phyloP scores from a whole-genome alignment of 2,329 filamentous ascomycete species.

The Fusarium albosuccineum region DNA sequence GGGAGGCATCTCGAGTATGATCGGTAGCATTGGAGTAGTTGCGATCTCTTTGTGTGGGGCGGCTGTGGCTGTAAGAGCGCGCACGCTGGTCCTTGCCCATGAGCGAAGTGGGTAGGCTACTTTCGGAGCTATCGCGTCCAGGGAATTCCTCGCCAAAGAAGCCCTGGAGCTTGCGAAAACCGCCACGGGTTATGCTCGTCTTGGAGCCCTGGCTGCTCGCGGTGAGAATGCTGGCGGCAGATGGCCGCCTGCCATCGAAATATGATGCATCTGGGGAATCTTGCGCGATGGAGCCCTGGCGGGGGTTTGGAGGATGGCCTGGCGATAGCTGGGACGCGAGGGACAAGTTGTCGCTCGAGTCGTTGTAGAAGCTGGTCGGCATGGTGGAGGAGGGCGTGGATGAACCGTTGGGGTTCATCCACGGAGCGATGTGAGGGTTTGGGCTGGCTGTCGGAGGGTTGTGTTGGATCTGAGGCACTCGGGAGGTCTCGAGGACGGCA shows the following conservation, averaged over 20 bases:
- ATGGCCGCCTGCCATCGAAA: slow-evolving; percentile 85
- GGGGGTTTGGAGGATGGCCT: slow-evolving; percentile 64
- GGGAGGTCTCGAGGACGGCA: slow-evolving; percentile 73
- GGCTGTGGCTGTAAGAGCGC: slow-evolving; percentile 72
- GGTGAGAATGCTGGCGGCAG: slow-evolving; percentile 83
- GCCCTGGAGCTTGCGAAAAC: slow-evolving; percentile 86
- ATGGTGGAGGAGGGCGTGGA: slow-evolving; percentile 55
- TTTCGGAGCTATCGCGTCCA: slow-evolving; percentile 79
- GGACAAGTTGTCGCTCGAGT: slow-evolving; percentile 78
- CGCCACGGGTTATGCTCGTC: slow-evolving; percentile 76
- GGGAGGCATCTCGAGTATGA: slow-evolving; percentile 79
- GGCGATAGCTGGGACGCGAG: slow-evolving; percentile 76
- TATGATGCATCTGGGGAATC: slow-evolving; percentile 73
- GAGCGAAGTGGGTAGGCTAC: slow-evolving; percentile 67
- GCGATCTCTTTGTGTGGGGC: slow-evolving; percentile 74
- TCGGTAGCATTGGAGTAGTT: slow-evolving; percentile 85
- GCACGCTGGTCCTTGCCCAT: slow-evolving; percentile 71
- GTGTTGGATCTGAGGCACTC: slow-evolving; percentile 70
- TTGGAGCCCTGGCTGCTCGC: slow-evolving; percentile 88
- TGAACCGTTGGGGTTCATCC: slow-evolving; percentile 63
- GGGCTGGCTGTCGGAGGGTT: slow-evolving; percentile 64
- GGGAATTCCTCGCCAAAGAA: slow-evolving; percentile 94
- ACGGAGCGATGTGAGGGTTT: slow-evolving; percentile 68
- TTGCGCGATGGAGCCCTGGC: slow-evolving; percentile 59
- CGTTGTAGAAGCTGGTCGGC: slow-evolving; percentile 77